A percentile compares a stretch with the other conserved stretches of the same genome.
Conservation (phyloP, 78 protist genomes). For the Protostelium mycophagum region DNA sequence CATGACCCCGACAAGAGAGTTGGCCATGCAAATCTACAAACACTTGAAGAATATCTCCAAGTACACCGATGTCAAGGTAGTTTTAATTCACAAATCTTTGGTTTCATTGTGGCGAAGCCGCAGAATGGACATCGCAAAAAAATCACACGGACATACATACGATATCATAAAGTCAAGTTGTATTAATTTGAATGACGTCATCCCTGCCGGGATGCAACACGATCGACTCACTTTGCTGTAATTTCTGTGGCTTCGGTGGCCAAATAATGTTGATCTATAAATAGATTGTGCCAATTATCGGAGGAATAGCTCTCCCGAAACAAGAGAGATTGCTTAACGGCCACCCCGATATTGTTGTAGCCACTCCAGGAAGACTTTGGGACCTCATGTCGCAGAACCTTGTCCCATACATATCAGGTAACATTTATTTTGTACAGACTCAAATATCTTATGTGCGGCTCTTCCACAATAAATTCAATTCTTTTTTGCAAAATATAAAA, state of each 20-base stretch:
- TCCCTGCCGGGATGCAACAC: too few relatives aligned
- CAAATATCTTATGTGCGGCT: neutral
- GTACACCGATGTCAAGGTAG: conserved; percentile 36
- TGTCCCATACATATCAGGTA: neutral
- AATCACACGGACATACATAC: too few relatives aligned
- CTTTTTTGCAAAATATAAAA: too few relatives aligned
- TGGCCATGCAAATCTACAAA: conserved; percentile 47
- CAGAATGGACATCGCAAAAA: too few relatives aligned
- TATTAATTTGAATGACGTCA: too few relatives aligned
- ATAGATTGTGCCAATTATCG: conserved; percentile 46
- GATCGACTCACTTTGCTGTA: too few relatives aligned
- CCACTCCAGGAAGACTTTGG: conserved; percentile 84
- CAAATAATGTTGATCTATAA: too few relatives aligned
- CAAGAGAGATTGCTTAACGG: conserved; percentile 52
- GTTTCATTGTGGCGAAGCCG: too few relatives aligned
- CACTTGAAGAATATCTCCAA: conserved; percentile 44
- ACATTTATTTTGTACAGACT: neutral
- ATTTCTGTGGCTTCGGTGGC: too few relatives aligned
- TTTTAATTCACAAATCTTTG: too few relatives aligned
- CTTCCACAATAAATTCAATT: neutral
- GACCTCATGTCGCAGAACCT: conserved; percentile 38
- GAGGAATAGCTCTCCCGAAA: conserved; percentile 73
- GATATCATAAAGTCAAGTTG: too few relatives aligned
- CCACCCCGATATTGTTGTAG: conserved; percentile 75
- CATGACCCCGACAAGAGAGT: conserved; percentile 61